Percentiles rank a stretch among this genome's conserved stretches.
Evolutionary conservation across 257 asterid species (phyloP).

Genomic region (Schizonepeta tenuifolia): DNA sequence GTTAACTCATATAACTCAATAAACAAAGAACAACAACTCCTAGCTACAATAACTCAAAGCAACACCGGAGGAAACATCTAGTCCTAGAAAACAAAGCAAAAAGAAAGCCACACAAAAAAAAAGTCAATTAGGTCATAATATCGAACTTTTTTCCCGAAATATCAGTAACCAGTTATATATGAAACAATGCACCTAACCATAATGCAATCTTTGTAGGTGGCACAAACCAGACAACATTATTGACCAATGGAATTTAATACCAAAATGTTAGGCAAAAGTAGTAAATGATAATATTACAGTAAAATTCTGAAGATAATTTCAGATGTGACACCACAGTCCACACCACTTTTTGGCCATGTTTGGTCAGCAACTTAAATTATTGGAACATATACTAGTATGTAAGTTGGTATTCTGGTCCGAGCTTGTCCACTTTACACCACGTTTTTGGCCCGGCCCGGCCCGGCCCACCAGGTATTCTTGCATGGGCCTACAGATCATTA

Average conservation of each 20-base stretch:
- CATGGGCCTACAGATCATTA: neutral
- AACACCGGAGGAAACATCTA: too few species aligned
- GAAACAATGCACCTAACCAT: neutral
- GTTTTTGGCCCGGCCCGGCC: neutral
- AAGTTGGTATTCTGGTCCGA: too few species aligned
- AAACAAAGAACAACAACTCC: too few species aligned
- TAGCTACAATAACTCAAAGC: too few species aligned
- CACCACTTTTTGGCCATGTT: neutral
- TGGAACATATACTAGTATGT: neutral
- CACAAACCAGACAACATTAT: slow-evolving; percentile 10
- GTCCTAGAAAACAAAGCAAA: too few species aligned
- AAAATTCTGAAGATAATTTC: neutral
- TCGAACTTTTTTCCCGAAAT: neutral
- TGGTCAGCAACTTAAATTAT: slow-evolving; percentile 2
- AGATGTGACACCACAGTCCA: slow-evolving; percentile 28
- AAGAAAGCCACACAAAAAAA: too few species aligned
- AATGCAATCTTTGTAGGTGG: slow-evolving; percentile 6
- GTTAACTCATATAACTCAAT: too few species aligned
- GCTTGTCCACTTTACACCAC: neutral
- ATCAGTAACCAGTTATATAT: neutral
- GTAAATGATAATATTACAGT: neutral
- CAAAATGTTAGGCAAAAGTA: slow-evolving; percentile 1
- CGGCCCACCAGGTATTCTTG: neutral
- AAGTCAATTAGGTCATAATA: neutral
- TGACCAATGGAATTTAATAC: slow-evolving; percentile 13